Evolutionary conservation across 768 basidiomycete genomes (phyloP).

Genomic region (Hericium erinaceus): DNA sequence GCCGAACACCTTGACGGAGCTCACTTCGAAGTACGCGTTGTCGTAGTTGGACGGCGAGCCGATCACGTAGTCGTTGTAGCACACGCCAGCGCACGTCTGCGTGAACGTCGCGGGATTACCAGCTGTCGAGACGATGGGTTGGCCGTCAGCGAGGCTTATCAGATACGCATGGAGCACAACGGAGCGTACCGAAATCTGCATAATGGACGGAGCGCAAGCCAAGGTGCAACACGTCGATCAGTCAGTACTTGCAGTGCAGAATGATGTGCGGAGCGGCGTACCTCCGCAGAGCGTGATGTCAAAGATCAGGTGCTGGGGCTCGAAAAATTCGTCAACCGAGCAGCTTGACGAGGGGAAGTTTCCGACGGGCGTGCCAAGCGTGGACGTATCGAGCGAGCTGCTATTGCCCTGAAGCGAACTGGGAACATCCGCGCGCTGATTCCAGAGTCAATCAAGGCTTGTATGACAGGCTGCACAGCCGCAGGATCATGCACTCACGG

Average conservation of each 20-base stretch:
- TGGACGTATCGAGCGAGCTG: conserved; percentile 42
- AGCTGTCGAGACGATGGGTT: not conserved
- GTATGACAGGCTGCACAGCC: not conserved
- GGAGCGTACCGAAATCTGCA: not conserved
- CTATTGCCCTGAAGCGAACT: conserved; percentile 36
- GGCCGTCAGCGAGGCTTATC: conserved; percentile 4
- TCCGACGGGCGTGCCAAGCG: conserved; percentile 57
- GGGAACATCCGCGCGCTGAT: conserved; percentile 37
- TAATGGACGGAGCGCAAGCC: too few species aligned
- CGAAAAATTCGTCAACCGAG: conserved; percentile 42
- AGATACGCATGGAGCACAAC: not conserved
- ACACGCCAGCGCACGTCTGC: conserved; percentile 8
- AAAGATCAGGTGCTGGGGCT: conserved; percentile 58
- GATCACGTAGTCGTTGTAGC: conserved; percentile 26
- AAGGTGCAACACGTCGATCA: conserved; percentile 6
- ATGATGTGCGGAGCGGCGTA: conserved; percentile 21
- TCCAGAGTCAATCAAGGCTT: not conserved
- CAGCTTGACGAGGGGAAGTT: conserved; percentile 59
- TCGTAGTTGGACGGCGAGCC: conserved; percentile 23
- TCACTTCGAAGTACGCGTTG: conserved; percentile 33
- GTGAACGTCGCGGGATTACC: conserved; percentile 1
- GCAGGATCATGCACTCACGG: conserved; percentile 26
- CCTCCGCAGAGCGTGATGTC: conserved; percentile 67
- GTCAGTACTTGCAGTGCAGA: conserved; percentile 5
- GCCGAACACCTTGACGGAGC: conserved; percentile 25